Conservation (phyloP, 352 stramenopile species). For the Hyaloperonospora brassicae region DNA sequence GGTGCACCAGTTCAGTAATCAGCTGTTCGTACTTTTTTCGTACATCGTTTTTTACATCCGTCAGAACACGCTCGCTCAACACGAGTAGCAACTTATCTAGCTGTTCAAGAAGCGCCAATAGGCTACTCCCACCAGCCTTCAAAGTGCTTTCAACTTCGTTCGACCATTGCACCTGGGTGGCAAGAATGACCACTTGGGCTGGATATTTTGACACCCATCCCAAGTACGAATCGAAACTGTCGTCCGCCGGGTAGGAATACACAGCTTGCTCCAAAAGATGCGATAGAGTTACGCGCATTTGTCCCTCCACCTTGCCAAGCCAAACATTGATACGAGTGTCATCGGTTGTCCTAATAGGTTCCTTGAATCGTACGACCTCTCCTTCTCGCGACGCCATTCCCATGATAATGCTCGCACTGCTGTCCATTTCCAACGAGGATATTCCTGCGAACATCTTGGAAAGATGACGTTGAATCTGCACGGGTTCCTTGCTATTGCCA, state of each 20-base stretch:
- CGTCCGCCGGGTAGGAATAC: constrained; percentile 62
- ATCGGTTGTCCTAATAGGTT: constrained; percentile 87
- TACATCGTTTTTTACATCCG: constrained; percentile 90
- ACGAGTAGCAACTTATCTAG: constrained; percentile 88
- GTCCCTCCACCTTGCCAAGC: constrained; percentile 93
- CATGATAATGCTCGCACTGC: constrained; percentile 58
- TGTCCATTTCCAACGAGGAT: constrained; percentile 84
- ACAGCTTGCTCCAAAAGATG: constrained; percentile 92
- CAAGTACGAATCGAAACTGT: constrained; percentile 84
- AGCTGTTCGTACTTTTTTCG: constrained; percentile 99
- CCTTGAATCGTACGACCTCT: constrained; percentile 92
- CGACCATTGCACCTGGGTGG: constrained; percentile 96
- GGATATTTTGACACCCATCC: constrained; percentile 97
- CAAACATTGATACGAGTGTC: constrained; percentile 92
- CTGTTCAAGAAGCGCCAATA: constrained; percentile 46
- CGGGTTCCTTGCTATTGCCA: constrained; percentile 96
- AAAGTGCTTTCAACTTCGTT: constrained; percentile 90
- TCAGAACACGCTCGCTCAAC: constrained; percentile 94
- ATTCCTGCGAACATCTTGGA: constrained; percentile 99
- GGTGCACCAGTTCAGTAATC: constrained; percentile 99
- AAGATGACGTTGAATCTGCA: constrained; percentile 94
- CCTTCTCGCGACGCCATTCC: constrained; percentile 98
- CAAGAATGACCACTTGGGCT: constrained; percentile 98
- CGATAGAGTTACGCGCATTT: constrained; percentile 96
- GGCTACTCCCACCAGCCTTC: constrained; percentile 40